A percentile compares a stretch with the other conserved stretches of the same genome.
Evolutionary conservation across 345 rosid genomes (phyloP).

Genomic region (Heritiera littoralis): DNA sequence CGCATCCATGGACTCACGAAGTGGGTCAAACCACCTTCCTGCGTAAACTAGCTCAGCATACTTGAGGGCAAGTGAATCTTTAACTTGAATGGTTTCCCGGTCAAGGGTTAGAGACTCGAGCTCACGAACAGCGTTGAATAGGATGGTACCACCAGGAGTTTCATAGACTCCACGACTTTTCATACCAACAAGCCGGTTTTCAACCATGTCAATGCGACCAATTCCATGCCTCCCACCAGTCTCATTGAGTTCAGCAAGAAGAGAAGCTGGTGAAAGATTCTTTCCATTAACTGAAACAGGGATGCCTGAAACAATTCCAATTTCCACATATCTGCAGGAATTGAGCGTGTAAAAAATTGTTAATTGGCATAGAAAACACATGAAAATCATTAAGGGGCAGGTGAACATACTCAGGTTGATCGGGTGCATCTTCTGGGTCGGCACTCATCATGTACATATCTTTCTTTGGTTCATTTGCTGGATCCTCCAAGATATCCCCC

Average conservation of each 20-base stretch:
- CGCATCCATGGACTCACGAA: conserved; percentile 78
- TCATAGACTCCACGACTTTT: conserved; percentile 97
- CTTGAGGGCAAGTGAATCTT: conserved; percentile 71
- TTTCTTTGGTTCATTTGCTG: conserved; percentile 82
- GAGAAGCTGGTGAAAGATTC: conserved; percentile 71
- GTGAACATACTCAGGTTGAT: conserved; percentile 63
- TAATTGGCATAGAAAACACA: neutral
- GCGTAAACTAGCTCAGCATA: conserved; percentile 94
- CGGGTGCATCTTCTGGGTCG: conserved; percentile 92
- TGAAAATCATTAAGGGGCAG: neutral
- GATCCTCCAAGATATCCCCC: conserved; percentile 97
- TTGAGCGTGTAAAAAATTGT: neutral
- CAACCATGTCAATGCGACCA: conserved; percentile 92
- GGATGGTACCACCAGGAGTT: conserved; percentile 96
- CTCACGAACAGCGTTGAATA: conserved; percentile 71
- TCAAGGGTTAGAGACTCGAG: conserved; percentile 88
- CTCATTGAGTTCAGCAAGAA: conserved; percentile 67
- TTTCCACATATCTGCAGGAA: conserved; percentile 58
- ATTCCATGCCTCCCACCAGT: conserved; percentile 83
- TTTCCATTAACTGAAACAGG: conserved; percentile 76
- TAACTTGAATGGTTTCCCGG: conserved; percentile 75
- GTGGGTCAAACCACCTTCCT: conserved; percentile 94
- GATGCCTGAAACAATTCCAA: conserved; percentile 70
- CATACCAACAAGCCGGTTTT: conserved; percentile 93
- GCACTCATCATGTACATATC: conserved; percentile 95